Conservation (phyloP, 73 alveolate species). For the Paramecium biaurelia region DNA sequence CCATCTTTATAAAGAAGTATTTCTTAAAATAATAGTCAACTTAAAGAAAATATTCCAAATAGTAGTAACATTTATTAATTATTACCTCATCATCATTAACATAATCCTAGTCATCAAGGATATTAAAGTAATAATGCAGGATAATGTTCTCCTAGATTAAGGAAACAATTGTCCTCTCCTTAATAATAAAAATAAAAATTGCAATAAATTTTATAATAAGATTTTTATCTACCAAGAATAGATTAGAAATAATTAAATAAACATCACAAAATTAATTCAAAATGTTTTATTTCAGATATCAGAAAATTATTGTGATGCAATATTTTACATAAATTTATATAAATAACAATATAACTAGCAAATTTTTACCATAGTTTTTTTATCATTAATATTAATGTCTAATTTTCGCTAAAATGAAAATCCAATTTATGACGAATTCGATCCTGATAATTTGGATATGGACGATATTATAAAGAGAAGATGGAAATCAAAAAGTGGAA, state of each 20-base stretch:
- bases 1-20: background rate
- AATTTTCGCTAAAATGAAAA: background rate
- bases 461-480: background rate
- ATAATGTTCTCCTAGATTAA: background rate
- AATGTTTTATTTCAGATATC: background rate
- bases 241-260: background rate
- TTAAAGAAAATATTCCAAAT: background rate
- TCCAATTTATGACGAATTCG: background rate
- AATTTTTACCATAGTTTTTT: background rate
- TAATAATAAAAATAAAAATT: slow-evolving; percentile 10
- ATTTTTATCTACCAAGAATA: background rate
- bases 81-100: background rate
- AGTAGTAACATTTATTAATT: background rate
- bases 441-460: background rate
- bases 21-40: background rate
- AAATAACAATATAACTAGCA: background rate
- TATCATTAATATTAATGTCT: background rate
- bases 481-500: background rate
- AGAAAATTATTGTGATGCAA: background rate
- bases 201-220: background rate
- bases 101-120: slow-evolving; percentile 7
- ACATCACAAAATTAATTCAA: background rate
- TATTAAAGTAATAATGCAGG: background rate
- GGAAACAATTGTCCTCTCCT: background rate
- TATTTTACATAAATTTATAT: background rate